Conservation (phyloP, 768 basidiomycete species). For the Russula dissimulans region DNA sequence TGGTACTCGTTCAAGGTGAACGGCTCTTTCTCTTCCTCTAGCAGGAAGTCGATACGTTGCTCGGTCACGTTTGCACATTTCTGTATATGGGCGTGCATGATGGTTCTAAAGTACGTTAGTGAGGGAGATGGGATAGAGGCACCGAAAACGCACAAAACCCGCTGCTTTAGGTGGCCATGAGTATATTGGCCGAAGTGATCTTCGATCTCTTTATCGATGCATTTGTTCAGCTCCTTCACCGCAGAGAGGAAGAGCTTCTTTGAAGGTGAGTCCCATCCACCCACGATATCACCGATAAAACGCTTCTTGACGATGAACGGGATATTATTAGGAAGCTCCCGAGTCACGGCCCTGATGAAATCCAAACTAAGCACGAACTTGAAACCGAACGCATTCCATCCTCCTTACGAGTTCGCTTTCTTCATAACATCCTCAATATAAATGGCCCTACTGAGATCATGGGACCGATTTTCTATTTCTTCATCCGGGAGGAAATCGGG, state of each 20-base stretch:
- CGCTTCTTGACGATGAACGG: conserved; percentile 35
- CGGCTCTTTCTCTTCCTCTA: conserved; percentile 15
- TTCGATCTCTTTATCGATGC: conserved; percentile 17
- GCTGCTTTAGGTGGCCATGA: conserved; percentile 17
- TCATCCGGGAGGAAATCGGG: conserved; percentile 35
- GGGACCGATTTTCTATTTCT: conserved; percentile 24
- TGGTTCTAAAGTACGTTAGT: background rate
- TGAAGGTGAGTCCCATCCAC: conserved; percentile 19
- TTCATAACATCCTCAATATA: conserved; percentile 43
- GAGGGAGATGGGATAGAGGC: background rate
- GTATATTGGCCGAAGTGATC: conserved; percentile 20
- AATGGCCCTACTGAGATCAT: conserved; percentile 23
- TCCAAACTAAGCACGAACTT: background rate
- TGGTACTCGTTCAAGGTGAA: conserved; percentile 23
- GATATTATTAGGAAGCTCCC: conserved; percentile 57
- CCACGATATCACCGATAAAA: conserved; percentile 18
- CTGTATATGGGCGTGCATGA: conserved; percentile 6
- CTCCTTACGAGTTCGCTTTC: conserved; percentile 36
- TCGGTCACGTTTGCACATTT: background rate
- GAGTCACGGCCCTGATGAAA: conserved; percentile 44
- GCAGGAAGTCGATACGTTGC: conserved; percentile 6
- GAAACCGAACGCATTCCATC: background rate
- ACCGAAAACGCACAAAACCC: conserved; percentile 9
- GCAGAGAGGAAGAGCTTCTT: conserved; percentile 16
- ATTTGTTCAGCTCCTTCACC: background rate